These are phyloP conservation scores for Beauveria medogensis DNA, from an alignment of 2,329 filamentous ascomycete species.

Conservation along the genomic window DNA sequence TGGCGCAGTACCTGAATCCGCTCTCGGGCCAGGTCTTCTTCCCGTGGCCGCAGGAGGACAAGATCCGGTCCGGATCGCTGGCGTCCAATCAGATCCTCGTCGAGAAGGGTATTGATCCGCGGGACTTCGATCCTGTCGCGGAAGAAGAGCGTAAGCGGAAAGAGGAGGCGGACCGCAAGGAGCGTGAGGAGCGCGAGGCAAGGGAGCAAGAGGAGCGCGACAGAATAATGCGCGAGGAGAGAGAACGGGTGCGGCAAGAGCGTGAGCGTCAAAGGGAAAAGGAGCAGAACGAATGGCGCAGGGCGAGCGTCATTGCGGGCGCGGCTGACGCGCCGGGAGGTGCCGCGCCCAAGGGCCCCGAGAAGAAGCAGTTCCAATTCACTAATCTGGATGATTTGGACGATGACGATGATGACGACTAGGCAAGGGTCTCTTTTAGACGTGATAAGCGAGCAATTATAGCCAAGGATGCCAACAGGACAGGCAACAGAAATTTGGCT, in stretches of 20 bases:
- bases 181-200: constrained; percentile 39
- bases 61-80: constrained; percentile 61
- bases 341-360: constrained; percentile 21
- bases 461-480: neutral
- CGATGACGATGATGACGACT: constrained; percentile 36
- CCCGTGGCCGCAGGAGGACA: constrained; percentile 68
- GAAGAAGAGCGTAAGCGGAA: constrained; percentile 43
- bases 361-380: constrained; percentile 50
- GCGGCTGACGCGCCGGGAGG: constrained; percentile 19
- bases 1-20: constrained; percentile 46
- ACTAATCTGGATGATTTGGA: constrained; percentile 45
- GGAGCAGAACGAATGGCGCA: constrained; percentile 34
- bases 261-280: constrained; percentile 34
- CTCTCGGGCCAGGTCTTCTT: constrained; percentile 54
- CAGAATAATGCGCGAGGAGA: constrained; percentile 30
- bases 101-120: constrained; percentile 55
- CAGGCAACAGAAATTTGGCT: neutral
- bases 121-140: constrained; percentile 48
- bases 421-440: constrained; percentile 1
- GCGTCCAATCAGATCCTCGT: constrained; percentile 54
- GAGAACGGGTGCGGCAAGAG: constrained; percentile 32
- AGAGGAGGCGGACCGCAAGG: constrained; percentile 41
- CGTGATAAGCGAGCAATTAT: constrained; percentile 4
- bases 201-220: constrained; percentile 39
- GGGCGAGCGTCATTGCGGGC: constrained; percentile 26